Percentiles rank a stretch among this genome's conserved stretches.
These are phyloP conservation scores for Neonothopanus nambi DNA, from an alignment of 1,284 basidiomycete species.

Conservation along the genomic window DNA sequence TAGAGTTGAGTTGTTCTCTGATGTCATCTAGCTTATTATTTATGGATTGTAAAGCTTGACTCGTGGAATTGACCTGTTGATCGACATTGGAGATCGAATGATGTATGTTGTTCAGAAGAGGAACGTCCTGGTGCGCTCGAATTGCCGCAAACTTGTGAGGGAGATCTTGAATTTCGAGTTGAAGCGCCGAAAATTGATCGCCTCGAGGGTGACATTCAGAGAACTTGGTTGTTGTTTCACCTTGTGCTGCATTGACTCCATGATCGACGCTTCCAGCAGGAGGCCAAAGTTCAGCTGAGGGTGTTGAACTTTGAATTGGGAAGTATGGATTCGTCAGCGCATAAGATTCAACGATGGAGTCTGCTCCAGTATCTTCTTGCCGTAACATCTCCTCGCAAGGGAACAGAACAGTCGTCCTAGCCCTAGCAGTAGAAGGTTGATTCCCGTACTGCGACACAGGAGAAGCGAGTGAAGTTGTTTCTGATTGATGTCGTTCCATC, in stretches of 20 bases:
- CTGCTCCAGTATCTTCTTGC: neutral
- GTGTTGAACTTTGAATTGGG: no score
- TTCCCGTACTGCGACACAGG: neutral
- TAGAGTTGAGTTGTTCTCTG: constrained; percentile 15
- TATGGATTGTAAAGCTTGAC: constrained; percentile 19
- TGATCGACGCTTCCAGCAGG: no score
- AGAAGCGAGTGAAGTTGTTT: neutral
- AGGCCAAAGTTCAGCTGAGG: no score
- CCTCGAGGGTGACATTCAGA: no score
- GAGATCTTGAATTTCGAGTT: no score
- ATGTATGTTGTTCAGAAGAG: constrained; percentile 18
- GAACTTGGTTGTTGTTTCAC: no score
- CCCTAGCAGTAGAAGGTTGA: neutral
- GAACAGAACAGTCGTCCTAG: no score
- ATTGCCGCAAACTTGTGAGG: no score
- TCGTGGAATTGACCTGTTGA: constrained; percentile 12
- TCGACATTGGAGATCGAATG: constrained; percentile 17
- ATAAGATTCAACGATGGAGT: constrained; percentile 11
- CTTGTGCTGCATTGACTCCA: no score
- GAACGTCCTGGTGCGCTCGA: no score
- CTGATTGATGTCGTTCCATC: constrained; percentile 28
- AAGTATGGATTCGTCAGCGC: neutral
- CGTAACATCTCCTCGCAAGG: neutral
- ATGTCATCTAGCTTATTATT: constrained; percentile 25
- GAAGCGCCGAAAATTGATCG: no score